phyloP scores from a whole-genome alignment of 495 filamentous ascomycete species.

The Paragyromitra xinjiangensis region DNA sequence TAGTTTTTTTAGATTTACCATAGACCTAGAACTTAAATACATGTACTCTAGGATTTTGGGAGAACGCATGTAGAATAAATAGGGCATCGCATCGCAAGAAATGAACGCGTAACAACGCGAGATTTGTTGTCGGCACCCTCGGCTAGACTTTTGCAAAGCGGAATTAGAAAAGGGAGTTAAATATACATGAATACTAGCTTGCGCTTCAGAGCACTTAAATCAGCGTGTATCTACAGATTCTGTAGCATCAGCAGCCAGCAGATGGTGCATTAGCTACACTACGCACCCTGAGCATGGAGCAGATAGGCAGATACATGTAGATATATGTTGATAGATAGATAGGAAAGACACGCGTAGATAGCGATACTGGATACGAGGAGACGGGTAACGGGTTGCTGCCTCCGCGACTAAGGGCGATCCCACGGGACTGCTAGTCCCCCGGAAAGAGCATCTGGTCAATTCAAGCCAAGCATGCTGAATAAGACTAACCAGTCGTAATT shows the following conservation, averaged over 20 bases:
- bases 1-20: too few relatives aligned
- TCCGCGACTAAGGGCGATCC: constrained; percentile 21
- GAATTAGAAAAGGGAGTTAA: not conserved
- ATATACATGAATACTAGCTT: not conserved
- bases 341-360: constrained; percentile 20
- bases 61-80: too few relatives aligned
- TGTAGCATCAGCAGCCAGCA: constrained; percentile 7
- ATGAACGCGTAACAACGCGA: too few relatives aligned
- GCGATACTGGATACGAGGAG: not conserved
- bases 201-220: too few relatives aligned
- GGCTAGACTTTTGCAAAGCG: too few relatives aligned
- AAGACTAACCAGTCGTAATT: constrained; percentile 33
- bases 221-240: not conserved
- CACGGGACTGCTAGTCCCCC: constrained; percentile 19
- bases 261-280: constrained; percentile 16
- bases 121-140: too few relatives aligned
- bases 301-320: constrained; percentile 11
- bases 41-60: too few relatives aligned
- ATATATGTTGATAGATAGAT: not conserved
- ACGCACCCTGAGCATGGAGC: not conserved
- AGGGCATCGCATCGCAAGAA: too few relatives aligned
- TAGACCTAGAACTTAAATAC: too few relatives aligned
- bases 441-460: too few relatives aligned
- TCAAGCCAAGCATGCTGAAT: constrained; percentile 30
- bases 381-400: constrained; percentile 23